These are phyloP conservation scores for Eustoma russellianum DNA, from an alignment of 257 asterid species.

Conservation along the genomic window DNA sequence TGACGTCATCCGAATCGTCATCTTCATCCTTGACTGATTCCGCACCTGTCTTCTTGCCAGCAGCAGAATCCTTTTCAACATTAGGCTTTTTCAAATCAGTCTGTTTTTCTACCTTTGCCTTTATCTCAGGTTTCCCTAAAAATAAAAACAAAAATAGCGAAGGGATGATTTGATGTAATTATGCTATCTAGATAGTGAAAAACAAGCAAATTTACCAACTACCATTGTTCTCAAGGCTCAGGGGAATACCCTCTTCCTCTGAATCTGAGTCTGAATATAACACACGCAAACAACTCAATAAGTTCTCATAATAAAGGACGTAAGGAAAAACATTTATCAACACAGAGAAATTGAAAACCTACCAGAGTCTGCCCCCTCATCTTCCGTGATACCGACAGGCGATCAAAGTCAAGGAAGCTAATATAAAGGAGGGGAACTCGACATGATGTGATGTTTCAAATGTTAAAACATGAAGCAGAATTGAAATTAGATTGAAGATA, in stretches of 20 bases:
- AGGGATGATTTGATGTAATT: no score
- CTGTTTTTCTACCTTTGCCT: constrained; percentile 42
- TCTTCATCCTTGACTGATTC: constrained; percentile 19
- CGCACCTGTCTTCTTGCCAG: constrained; percentile 47
- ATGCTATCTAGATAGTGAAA: not conserved
- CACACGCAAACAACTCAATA: not conserved
- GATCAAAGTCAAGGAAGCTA: constrained; percentile 39
- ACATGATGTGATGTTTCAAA: not conserved
- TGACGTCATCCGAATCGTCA: constrained; percentile 34
- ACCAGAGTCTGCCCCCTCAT: constrained; percentile 33
- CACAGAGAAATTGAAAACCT: constrained; percentile 8
- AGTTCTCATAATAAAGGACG: not conserved
- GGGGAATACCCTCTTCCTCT: constrained; percentile 44
- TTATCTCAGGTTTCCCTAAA: constrained; percentile 33
- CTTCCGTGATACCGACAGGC: constrained; percentile 22
- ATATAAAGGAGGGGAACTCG: not conserved
- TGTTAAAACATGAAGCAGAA: not conserved
- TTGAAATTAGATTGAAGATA: not conserved
- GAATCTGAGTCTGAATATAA: constrained; percentile 40
- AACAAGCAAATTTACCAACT: not conserved
- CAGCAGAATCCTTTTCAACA: constrained; percentile 29
- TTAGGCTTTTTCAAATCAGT: constrained; percentile 31
- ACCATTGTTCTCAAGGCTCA: constrained; percentile 40
- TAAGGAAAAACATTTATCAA: not conserved
- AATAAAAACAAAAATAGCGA: not conserved